A percentile compares a stretch with the other conserved stretches of the same genome.
These are phyloP conservation scores for Oryza punctata DNA, from an alignment of 176 grass and related monocot genomes.

Conservation along the genomic window DNA sequence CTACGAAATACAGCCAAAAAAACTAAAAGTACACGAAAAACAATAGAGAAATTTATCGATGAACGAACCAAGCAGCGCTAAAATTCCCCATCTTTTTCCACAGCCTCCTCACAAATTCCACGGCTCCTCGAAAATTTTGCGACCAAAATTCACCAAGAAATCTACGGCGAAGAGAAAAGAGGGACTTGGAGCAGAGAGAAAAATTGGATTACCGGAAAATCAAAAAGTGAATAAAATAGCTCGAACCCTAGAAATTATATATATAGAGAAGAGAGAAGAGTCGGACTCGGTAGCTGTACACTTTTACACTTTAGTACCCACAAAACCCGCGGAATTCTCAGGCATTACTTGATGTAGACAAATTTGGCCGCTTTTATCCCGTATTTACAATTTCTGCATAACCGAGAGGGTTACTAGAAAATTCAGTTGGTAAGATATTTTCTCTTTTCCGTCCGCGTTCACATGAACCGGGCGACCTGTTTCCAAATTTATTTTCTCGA, in stretches of 20 bases:
- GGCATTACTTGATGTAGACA: neutral
- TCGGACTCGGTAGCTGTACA: neutral
- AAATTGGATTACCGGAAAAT: neutral
- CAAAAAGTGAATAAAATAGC: neutral
- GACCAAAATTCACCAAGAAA: neutral
- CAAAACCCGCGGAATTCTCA: neutral
- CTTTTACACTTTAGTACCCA: neutral
- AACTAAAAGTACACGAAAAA: constrained; percentile 20
- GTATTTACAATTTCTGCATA: neutral
- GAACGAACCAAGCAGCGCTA: neutral
- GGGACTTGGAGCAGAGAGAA: neutral
- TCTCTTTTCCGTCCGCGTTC: neutral
- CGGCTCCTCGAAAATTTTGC: neutral
- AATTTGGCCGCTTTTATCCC: neutral
- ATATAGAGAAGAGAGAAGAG: neutral
- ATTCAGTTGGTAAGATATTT: constrained; percentile 21
- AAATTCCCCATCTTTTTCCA: neutral
- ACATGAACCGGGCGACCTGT: neutral
- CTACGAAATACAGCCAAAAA: constrained; percentile 22
- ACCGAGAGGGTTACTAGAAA: neutral
- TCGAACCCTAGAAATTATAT: neutral
- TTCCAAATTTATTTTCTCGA: neutral
- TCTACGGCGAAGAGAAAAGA: neutral
- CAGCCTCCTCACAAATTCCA: neutral
- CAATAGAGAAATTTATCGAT: neutral